Evolutionary conservation across 225 moss, liverwort and hornwort genomes (phyloP).

Genomic region (Pseudoscleropodium purum): DNA sequence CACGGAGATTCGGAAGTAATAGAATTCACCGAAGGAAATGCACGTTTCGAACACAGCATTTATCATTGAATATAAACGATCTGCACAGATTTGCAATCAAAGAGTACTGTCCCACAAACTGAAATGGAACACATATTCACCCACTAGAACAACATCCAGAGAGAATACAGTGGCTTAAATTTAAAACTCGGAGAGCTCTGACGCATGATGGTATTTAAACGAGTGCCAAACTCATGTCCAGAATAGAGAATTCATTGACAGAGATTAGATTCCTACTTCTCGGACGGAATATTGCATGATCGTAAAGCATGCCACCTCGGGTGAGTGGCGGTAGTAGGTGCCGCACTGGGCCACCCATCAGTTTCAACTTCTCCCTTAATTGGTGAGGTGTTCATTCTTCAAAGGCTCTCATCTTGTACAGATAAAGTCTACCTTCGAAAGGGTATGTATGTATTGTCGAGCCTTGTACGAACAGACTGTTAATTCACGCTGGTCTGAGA

Average conservation of each 20-base stretch:
- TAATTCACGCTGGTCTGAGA: not conserved
- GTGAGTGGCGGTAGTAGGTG: not conserved
- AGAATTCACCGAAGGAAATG: not conserved
- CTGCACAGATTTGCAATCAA: not conserved
- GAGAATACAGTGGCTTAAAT: not conserved
- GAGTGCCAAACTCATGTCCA: not conserved
- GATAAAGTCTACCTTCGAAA: not conserved
- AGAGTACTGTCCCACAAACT: not conserved
- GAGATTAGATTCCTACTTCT: not conserved
- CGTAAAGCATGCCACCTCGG: not conserved
- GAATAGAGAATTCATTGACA: not conserved
- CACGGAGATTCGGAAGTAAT: not conserved
- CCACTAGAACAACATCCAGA: not conserved
- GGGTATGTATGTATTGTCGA: not conserved
- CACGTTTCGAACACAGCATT: not conserved
- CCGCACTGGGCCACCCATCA: not conserved
- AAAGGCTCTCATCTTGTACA: not conserved
- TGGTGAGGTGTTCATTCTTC: not conserved
- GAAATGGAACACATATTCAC: not conserved
- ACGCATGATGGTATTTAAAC: not conserved
- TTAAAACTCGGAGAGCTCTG: not conserved
- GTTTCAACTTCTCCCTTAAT: not conserved
- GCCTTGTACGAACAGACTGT: not conserved
- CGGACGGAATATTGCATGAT: not conserved
- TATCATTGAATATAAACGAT: not conserved